Conservation (phyloP, 768 basidiomycete genomes). For the Lentinula raphanica region DNA sequence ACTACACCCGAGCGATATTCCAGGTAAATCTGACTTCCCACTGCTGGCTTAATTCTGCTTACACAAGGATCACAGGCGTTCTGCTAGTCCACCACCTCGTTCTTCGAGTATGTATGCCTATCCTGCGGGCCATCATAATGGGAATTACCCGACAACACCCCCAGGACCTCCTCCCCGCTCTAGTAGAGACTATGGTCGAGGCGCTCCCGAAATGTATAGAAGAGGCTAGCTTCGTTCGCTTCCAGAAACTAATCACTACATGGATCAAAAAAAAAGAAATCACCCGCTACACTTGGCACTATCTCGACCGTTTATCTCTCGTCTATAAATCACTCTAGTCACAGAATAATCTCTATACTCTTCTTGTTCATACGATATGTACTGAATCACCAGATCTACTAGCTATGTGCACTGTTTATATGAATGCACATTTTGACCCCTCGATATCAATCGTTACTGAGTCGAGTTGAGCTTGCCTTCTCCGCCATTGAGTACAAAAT, state of each 20-base stretch:
- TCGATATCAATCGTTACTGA: no score
- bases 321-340: neutral
- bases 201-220: slow-evolving; percentile 2
- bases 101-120: slow-evolving; percentile 37
- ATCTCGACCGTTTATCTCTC: neutral
- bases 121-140: slow-evolving; percentile 24
- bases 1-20: slow-evolving; percentile 17
- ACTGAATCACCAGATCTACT: neutral
- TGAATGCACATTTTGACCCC: no score
- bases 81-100: slow-evolving; percentile 60
- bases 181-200: slow-evolving; percentile 5
- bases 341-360: neutral
- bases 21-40: slow-evolving; percentile 25
- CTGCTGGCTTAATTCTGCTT: neutral
- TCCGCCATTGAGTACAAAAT: slow-evolving; percentile 27
- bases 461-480: no score
- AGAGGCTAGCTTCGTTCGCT: neutral
- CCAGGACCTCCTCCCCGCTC: slow-evolving; percentile 7
- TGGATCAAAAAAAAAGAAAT: neutral
- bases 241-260: neutral
- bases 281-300: neutral
- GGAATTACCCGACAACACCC: neutral
- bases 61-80: slow-evolving; percentile 51
- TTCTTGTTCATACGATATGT: neutral
- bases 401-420: no score